Percentiles rank a stretch among this genome's conserved stretches.
Conservation (phyloP, 2,329 filamentous ascomycete genomes). For the Claviceps sp. region DNA sequence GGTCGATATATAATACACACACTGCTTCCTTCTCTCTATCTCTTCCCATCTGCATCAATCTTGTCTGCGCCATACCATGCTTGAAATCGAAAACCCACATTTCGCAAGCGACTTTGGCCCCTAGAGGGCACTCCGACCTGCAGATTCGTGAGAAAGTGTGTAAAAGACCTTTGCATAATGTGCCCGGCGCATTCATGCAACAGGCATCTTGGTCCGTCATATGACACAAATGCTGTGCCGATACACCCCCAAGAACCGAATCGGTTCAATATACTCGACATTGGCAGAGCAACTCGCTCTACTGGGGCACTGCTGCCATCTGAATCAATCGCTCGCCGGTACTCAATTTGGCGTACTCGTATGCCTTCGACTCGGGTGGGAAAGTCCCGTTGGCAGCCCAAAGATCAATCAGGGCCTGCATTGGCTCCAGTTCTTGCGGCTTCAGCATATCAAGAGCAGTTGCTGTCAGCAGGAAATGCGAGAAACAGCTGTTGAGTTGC, state of each 20-base stretch:
- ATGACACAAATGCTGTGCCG: background rate
- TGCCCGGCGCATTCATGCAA: constrained; percentile 3
- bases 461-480: constrained; percentile 69
- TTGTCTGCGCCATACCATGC: constrained; percentile 2
- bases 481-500: constrained; percentile 77
- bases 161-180: background rate
- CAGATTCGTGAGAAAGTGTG: background rate
- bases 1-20: no score
- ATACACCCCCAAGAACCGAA: background rate
- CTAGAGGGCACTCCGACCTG: constrained; percentile 1
- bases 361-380: constrained; percentile 58
- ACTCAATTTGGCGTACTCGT: constrained; percentile 49
- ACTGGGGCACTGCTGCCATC: constrained; percentile 23
- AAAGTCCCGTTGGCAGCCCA: constrained; percentile 85
- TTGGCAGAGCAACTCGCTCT: constrained; percentile 4
- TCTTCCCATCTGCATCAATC: background rate
- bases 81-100: constrained; percentile 1
- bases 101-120: constrained; percentile 2
- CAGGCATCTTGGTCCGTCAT: background rate
- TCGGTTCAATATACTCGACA: background rate
- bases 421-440: constrained; percentile 84
- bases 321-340: constrained; percentile 47
- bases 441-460: constrained; percentile 74
- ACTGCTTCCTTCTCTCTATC: background rate
- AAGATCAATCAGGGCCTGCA: constrained; percentile 86